Evolutionary conservation across 345 rosid genomes (phyloP), one percentile per base, ranked within the genome.

Genomic region (Capsella bursapastoris): DNA sequence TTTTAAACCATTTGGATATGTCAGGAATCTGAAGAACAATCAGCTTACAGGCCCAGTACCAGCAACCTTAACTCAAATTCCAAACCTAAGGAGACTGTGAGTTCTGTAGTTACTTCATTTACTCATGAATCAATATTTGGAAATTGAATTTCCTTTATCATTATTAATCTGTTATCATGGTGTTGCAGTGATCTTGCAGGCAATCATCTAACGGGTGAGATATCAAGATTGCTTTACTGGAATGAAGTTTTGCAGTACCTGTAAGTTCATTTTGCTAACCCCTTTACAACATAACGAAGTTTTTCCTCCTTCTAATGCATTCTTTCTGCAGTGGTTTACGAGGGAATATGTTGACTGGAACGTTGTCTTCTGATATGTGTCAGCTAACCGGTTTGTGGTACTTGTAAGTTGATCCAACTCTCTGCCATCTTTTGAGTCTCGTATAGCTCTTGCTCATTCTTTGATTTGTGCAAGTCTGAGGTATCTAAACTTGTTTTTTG

Each of bases 331-430:
- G 99, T 5, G 99, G 99, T 7, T 81, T 95, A 45, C 86, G 98
- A 1, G 92, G 92, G 41, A 95, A 95, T 77, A 68, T 68, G n/a
- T 80, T 92, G 81, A 84, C 87, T 10, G 99, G 99, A 72, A 84
- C 88, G 0, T 69, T 95, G 56, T 95, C 97, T 18, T 80, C 88
- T 27, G 98, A 95, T 57, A 89, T 95, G 85, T 95, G 99, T 55
- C 99, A 95, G 73, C 83, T 95, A 72, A 88, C 96, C 6, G 92
- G 99, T 64, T 80, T 95, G 79, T 95, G 99, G 99, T 95, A 86
- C 73, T 92, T 95, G 99, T 95, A 84, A 90, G 99, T 82, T 27
- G 63, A 15, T 38, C 13, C 1, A 0, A 44, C 11, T 8, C 38
- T n/a, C 34, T 10, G 3, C n/a, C 1, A 25, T 15, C n/a, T 40